Percentiles rank a stretch among this genome's conserved stretches.
These are phyloP conservation scores for Fusarium duplospermum DNA, from an alignment of 2,329 filamentous ascomycete species.

Conservation along the genomic window DNA sequence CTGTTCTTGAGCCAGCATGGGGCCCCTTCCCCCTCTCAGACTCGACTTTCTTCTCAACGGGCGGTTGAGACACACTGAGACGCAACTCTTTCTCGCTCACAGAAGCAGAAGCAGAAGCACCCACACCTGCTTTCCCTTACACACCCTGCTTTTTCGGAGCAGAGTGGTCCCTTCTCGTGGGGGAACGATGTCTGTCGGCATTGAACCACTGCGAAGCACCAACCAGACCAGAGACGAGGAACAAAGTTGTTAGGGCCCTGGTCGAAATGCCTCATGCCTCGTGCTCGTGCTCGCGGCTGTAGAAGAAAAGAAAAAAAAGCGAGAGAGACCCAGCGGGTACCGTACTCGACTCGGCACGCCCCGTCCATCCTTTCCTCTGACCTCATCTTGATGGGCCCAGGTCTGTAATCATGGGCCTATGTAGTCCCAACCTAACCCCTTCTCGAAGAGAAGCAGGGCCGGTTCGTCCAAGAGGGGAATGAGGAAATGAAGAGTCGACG, in stretches of 20 bases:
- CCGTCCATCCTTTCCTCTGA: constrained; percentile 31
- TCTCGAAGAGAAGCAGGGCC: constrained; percentile 8
- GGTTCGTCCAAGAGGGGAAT: constrained; percentile 12
- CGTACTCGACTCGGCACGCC: constrained; percentile 21
- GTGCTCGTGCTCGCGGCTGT: background rate
- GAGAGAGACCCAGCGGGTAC: constrained; percentile 9
- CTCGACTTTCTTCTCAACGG: constrained; percentile 11
- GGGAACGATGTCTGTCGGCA: constrained; percentile 4
- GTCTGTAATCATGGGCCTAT: constrained; percentile 7
- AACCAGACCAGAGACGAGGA: constrained; percentile 9
- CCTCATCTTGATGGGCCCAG: constrained; percentile 28
- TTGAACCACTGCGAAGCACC: background rate
- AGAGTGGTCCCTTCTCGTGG: constrained; percentile 18
- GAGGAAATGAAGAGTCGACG: constrained; percentile 11
- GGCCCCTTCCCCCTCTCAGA: constrained; percentile 13
- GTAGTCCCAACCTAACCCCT: constrained; percentile 28
- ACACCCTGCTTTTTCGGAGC: background rate
- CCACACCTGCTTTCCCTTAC: background rate
- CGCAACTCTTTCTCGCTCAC: background rate
- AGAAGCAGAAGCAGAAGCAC: background rate
- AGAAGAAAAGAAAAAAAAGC: background rate
- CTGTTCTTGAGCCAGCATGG: constrained; percentile 5
- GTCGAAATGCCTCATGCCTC: constrained; percentile 33
- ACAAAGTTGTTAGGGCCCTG: constrained; percentile 14
- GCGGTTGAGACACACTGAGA: constrained; percentile 5